phyloP scores from a whole-genome alignment of 257 asterid species.

The Forsythia suspensa region DNA sequence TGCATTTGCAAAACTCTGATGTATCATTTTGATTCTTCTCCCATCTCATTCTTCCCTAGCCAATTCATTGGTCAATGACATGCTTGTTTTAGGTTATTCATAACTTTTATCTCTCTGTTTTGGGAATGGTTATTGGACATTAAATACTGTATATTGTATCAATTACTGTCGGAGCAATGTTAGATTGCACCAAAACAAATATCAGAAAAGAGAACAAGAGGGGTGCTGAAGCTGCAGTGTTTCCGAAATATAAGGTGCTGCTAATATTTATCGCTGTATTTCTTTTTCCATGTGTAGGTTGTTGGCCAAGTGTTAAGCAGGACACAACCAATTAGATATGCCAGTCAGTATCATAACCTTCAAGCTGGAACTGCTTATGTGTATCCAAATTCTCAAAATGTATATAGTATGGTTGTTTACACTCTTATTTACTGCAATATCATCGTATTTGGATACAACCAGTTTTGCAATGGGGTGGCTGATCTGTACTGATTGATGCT shows the following conservation, averaged over 20 bases:
- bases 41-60: neutral
- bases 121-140: neutral
- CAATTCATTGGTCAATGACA: neutral
- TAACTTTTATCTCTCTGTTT: neutral
- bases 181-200: no score
- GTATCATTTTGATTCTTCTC: neutral
- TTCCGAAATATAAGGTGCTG: constrained; percentile 10
- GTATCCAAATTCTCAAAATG: constrained; percentile 46
- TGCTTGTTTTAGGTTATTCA: neutral
- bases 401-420: constrained; percentile 13
- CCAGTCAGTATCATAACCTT: constrained; percentile 36
- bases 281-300: constrained; percentile 24
- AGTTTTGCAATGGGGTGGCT: neutral
- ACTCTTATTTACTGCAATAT: neutral
- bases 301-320: constrained; percentile 37
- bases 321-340: constrained; percentile 38
- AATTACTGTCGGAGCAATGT: no score
- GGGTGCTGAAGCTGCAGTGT: neutral
- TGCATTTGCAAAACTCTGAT: neutral
- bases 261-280: neutral
- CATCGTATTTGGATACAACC: neutral
- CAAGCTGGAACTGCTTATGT: constrained; percentile 36
- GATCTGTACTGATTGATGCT: neutral
- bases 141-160: no score
- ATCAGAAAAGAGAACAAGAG: no score